Percentiles rank a stretch among this genome's conserved stretches.
These are phyloP conservation scores for Lipomyces orientalis DNA, from an alignment of 805 yeast genomes.

Conservation along the genomic window DNA sequence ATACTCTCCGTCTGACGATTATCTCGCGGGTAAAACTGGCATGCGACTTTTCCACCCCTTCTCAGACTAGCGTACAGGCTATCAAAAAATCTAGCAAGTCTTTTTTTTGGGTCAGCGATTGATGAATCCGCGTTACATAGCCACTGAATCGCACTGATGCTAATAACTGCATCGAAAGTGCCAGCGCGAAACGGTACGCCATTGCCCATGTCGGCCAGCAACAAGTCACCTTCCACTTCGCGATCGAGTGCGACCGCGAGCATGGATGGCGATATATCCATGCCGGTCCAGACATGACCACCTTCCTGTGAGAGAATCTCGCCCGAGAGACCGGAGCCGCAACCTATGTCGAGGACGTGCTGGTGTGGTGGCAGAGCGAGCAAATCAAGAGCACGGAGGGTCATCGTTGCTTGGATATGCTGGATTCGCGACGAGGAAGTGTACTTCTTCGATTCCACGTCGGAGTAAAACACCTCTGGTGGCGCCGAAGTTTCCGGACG, in stretches of 20 bases:
- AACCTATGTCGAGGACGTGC: slow-evolving; percentile 86
- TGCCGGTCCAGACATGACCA: slow-evolving; percentile 92
- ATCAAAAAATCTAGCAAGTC: slow-evolving; percentile 83
- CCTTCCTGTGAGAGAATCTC: slow-evolving; percentile 87
- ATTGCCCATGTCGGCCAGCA: slow-evolving; percentile 88
- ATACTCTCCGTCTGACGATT: slow-evolving; percentile 83
- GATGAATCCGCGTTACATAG: slow-evolving; percentile 92
- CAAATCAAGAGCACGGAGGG: slow-evolving; percentile 87
- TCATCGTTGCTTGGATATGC: slow-evolving; percentile 98
- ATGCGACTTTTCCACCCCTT: slow-evolving; percentile 96
- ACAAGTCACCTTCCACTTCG: slow-evolving; percentile 91
- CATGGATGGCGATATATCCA: slow-evolving; percentile 97
- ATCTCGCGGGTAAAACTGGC: slow-evolving; percentile 93
- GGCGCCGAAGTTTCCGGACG: slow-evolving; percentile 39
- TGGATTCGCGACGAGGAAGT: slow-evolving; percentile 95
- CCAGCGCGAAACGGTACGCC: slow-evolving; percentile 97
- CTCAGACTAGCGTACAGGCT: slow-evolving; percentile 83
- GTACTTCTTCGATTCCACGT: slow-evolving; percentile 84
- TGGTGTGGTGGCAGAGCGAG: slow-evolving; percentile 72
- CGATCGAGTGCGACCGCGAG: slow-evolving; percentile 91
- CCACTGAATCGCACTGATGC: slow-evolving; percentile 97
- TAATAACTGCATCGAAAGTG: slow-evolving; percentile 93
- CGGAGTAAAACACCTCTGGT: slow-evolving; percentile 71
- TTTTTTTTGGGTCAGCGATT: slow-evolving; percentile 78
- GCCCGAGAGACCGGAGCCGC: slow-evolving; percentile 96